Evolutionary conservation across 441 rosid species (phyloP).

Genomic region (Populus hybrid): DNA sequence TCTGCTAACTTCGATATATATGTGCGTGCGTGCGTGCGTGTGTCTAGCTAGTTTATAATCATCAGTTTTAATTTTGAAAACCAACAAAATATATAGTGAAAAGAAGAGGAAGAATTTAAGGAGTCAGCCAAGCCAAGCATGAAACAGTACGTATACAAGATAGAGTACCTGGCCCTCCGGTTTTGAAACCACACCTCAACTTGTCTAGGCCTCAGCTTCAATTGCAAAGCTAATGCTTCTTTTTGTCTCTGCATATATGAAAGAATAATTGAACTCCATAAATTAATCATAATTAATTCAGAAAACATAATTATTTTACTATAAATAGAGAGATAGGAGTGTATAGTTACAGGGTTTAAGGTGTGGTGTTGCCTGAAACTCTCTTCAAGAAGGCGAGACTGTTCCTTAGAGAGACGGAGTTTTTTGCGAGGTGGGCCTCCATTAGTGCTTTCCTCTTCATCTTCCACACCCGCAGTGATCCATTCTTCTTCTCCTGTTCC

Average conservation of each 20-base stretch:
- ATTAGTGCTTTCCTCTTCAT: slow-evolving; percentile 51
- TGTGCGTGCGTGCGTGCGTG: neutral
- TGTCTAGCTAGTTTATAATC: too few relatives aligned
- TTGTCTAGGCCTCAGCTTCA: slow-evolving; percentile 79
- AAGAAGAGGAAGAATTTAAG: neutral
- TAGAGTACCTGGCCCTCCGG: slow-evolving; percentile 78
- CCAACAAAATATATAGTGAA: slow-evolving; percentile 30
- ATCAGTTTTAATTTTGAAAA: slow-evolving; percentile 27
- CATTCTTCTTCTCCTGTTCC: slow-evolving; percentile 39
- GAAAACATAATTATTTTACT: neutral
- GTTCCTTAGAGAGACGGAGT: slow-evolving; percentile 89
- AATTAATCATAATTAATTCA: slow-evolving; percentile 6
- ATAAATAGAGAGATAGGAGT: neutral
- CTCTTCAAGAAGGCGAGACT: slow-evolving; percentile 90
- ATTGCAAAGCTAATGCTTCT: slow-evolving; percentile 71
- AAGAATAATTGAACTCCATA: neutral
- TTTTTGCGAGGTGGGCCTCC: slow-evolving; percentile 73
- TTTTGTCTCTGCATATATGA: slow-evolving; percentile 62
- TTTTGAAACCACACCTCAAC: slow-evolving; percentile 99
- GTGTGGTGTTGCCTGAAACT: slow-evolving; percentile 87
- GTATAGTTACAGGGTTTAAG: slow-evolving; percentile 38
- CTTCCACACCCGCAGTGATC: slow-evolving; percentile 38
- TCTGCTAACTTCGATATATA: slow-evolving; percentile 2
- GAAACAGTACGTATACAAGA: neutral
- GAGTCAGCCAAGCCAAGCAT: neutral